phyloP scores from a whole-genome alignment of 768 basidiomycete species.

The Cystofilobasidium bisporidii region DNA sequence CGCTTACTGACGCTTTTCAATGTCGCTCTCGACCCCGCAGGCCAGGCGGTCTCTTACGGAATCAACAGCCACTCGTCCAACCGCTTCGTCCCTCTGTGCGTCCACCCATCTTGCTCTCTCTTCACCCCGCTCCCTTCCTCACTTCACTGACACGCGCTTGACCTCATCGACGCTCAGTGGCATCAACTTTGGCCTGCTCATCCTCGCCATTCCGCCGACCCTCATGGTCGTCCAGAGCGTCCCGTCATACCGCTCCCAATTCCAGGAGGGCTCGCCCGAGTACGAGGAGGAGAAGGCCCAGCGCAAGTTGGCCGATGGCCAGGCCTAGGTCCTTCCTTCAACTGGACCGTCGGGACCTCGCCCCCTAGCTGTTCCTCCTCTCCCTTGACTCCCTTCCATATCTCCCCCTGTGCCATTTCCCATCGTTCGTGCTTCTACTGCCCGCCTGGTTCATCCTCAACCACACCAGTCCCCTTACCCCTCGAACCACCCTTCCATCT shows the following conservation, averaged over 20 bases:
- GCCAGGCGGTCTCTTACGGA: background rate
- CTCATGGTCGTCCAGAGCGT: constrained; percentile 1
- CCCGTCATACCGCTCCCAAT: background rate
- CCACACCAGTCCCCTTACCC: too few relatives aligned
- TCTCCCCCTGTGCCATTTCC: too few relatives aligned
- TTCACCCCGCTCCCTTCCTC: background rate
- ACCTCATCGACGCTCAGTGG: background rate
- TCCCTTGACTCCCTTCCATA: too few relatives aligned
- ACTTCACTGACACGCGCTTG: too few relatives aligned
- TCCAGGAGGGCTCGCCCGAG: background rate
- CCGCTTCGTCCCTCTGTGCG: constrained; percentile 4
- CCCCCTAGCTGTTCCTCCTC: too few relatives aligned
- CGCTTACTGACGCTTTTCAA: too few relatives aligned
- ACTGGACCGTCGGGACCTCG: too few relatives aligned
- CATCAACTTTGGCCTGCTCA: background rate
- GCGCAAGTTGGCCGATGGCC: background rate
- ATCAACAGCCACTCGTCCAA: background rate
- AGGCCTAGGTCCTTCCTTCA: background rate
- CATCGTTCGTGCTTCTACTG: too few relatives aligned
- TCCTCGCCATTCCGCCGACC: background rate
- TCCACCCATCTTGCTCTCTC: background rate
- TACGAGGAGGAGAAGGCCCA: background rate
- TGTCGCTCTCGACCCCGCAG: too few relatives aligned
- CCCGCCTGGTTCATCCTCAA: too few relatives aligned
- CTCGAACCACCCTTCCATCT: too few relatives aligned